Percentiles rank a stretch among this genome's conserved stretches.
Conservation (phyloP, 768 basidiomycete genomes). For the Boletus barrowsii region DNA sequence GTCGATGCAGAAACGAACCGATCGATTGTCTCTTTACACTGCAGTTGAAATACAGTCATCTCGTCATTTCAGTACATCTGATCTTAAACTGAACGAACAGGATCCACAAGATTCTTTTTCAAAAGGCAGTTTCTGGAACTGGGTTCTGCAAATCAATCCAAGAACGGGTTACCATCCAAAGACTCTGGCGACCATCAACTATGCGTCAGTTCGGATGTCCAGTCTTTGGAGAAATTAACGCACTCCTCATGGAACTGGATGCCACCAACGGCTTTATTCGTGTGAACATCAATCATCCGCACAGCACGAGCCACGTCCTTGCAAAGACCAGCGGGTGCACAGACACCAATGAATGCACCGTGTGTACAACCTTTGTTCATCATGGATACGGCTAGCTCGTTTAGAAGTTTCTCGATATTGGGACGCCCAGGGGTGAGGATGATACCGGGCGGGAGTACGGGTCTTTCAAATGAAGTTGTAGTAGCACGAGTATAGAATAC, state of each 20-base stretch:
- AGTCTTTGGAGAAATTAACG: conserved; percentile 2
- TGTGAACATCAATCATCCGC: conserved; percentile 20
- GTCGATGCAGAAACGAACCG: too few species aligned
- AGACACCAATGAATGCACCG: conserved; percentile 41
- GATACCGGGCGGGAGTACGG: conserved; percentile 32
- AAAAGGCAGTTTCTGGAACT: too few species aligned
- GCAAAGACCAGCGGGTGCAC: conserved; percentile 38
- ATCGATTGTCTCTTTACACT: too few species aligned
- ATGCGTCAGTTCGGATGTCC: not conserved
- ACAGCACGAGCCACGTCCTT: conserved; percentile 33
- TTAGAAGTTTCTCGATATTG: conserved; percentile 42
- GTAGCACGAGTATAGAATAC: conserved; percentile 56
- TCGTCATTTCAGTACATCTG: too few species aligned
- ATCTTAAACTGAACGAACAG: too few species aligned
- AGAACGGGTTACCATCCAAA: conserved; percentile 25
- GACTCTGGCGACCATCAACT: not conserved
- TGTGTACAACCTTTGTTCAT: conserved; percentile 29
- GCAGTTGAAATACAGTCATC: too few species aligned
- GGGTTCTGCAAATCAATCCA: too few species aligned
- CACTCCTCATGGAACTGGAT: conserved; percentile 40
- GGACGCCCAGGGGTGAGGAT: conserved; percentile 53
- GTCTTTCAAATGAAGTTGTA: conserved; percentile 5
- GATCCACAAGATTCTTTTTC: too few species aligned
- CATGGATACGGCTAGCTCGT: conserved; percentile 40
- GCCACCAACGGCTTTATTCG: conserved; percentile 34